Conservation (phyloP, 1,139 yeast species). For the Sugiyamaella sp. region DNA sequence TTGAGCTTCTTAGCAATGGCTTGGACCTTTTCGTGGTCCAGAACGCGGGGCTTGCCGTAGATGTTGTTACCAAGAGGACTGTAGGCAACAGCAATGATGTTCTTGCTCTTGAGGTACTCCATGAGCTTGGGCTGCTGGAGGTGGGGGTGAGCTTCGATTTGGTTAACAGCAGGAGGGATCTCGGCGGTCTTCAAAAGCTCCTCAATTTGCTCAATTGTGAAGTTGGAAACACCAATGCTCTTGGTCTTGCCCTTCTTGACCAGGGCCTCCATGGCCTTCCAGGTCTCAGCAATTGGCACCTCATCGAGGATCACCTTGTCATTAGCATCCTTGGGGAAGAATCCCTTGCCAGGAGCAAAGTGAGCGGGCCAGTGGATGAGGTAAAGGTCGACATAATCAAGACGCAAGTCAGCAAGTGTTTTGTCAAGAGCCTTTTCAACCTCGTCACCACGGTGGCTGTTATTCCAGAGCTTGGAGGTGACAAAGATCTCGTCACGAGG, state of each 20-base stretch:
- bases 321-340: constrained; percentile 69
- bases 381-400: constrained; percentile 73
- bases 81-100: constrained; percentile 75
- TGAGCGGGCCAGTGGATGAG: constrained; percentile 66
- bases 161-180: constrained; percentile 76
- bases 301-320: constrained; percentile 66
- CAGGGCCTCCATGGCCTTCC: constrained; percentile 69
- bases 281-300: constrained; percentile 74
- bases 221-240: constrained; percentile 84
- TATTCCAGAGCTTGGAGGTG: constrained; percentile 83
- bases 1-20: constrained; percentile 57
- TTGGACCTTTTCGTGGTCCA: constrained; percentile 32
- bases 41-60: constrained; percentile 32
- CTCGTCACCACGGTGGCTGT: constrained; percentile 59
- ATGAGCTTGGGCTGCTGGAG: constrained; percentile 72
- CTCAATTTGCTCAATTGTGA: constrained; percentile 67
- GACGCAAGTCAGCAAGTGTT: constrained; percentile 61
- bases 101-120: constrained; percentile 60
- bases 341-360: constrained; percentile 65
- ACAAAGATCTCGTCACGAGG: constrained; percentile 68
- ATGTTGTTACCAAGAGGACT: constrained; percentile 59
- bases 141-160: constrained; percentile 90
- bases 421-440: constrained; percentile 58
- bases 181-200: constrained; percentile 72
- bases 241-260: constrained; percentile 62